These are phyloP conservation scores for Odontarrhena argentea DNA, from an alignment of 345 rosid species.

Conservation along the genomic window DNA sequence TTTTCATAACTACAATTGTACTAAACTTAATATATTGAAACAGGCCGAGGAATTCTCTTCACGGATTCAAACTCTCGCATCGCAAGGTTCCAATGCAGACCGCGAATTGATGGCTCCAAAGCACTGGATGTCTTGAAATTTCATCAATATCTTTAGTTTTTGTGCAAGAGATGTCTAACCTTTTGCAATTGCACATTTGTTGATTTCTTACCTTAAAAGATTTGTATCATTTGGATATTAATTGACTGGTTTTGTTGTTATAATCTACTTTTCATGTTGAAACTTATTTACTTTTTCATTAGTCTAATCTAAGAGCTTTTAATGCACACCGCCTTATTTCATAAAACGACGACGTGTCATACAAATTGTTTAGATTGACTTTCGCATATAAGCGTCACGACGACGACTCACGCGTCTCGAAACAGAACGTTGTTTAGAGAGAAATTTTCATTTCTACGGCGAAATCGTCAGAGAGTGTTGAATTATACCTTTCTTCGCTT, in stretches of 20 bases:
- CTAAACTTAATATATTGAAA: conserved; percentile 23
- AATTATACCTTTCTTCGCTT: neutral
- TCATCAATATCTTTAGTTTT: conserved; percentile 1
- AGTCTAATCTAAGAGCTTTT: neutral
- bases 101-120: conserved; percentile 61
- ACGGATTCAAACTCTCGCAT: conserved; percentile 70
- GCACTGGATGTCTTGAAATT: conserved; percentile 61
- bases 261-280: neutral
- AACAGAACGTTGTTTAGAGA: conserved; percentile 16
- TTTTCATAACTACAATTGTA: neutral
- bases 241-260: conserved; percentile 5
- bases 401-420: conserved; percentile 35
- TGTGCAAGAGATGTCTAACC: conserved; percentile 6
- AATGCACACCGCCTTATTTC: neutral
- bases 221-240: conserved; percentile 30
- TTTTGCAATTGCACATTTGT: neutral
- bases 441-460: conserved; percentile 3
- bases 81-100: conserved; percentile 69
- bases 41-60: conserved; percentile 97
- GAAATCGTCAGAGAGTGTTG: neutral
- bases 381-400: no score
- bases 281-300: neutral
- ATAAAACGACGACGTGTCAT: conserved; percentile 34
- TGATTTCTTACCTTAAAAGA: neutral
- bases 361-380: neutral